Conservation (phyloP, 106 monocot genomes). For the Iris macrosiphon region DNA sequence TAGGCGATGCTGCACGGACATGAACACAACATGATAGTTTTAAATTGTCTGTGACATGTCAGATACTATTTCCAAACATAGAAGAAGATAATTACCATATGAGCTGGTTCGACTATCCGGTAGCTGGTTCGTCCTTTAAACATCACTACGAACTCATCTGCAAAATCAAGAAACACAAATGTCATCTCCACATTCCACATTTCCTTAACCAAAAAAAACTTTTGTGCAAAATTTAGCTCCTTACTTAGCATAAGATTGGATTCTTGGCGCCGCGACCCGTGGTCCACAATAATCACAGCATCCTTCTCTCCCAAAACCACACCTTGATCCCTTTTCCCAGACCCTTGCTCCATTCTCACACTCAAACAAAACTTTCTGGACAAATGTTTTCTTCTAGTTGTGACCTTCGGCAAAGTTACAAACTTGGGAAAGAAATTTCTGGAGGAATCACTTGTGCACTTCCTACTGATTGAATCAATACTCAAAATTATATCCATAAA, state of each 20-base stretch:
- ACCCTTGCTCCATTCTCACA: constrained; percentile 16
- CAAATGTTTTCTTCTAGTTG: constrained; percentile 10
- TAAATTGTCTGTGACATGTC: too few relatives aligned
- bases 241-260: constrained; percentile 94
- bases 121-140: constrained; percentile 72
- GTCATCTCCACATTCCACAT: neutral
- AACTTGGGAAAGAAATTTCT: constrained; percentile 15
- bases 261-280: constrained; percentile 86
- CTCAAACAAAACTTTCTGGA: constrained; percentile 26
- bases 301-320: constrained; percentile 33
- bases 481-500: too few relatives aligned
- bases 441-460: neutral
- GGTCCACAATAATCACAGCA: constrained; percentile 91
- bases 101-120: constrained; percentile 82
- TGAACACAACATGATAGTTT: too few relatives aligned
- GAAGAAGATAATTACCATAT: constrained; percentile 79
- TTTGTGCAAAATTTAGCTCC: constrained; percentile 2
- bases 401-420: constrained; percentile 27
- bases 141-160: constrained; percentile 96
- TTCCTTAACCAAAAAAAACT: neutral
- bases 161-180: constrained; percentile 5
- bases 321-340: constrained; percentile 1
- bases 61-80: too few relatives aligned
- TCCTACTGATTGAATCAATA: too few relatives aligned
- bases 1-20: too few relatives aligned